Evolutionary conservation across 495 filamentous ascomycete species (phyloP), one percentile per base, ranked within the genome.

Genomic region (Lineolata rhizophorae): DNA sequence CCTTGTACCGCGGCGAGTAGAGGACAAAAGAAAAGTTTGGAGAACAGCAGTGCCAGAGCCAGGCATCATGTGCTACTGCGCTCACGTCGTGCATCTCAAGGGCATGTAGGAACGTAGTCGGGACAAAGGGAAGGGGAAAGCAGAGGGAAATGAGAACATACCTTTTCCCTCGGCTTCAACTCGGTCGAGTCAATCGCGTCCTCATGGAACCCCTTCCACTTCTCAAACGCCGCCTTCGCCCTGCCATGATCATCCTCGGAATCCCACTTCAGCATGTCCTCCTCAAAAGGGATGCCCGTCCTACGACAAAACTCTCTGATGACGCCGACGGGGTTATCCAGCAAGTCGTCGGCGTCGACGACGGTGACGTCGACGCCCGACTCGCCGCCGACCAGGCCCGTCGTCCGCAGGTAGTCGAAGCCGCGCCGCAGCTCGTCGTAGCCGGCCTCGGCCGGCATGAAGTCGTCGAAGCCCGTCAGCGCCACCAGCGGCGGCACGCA

Each of bases 201-300:
- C 31, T 95, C 76, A 46, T 95, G 87, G 50, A 93, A 97, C 0
- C 84, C 87, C 34, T 68, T 70, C 87, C 87, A 97, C 56, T 97
- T 97, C 55, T 79, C 78, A 55, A 97, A 97, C 13, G 64, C 63
- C 33, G 64, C 61, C 32, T 55, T 57, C 0, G 77, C 83, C 32
- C 55, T 45, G 30, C 53, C 32, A 35, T 85, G 68, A 27, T 72
- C 69, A 31, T 68, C 68, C 39, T 70, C 69, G 19, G 65, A 68
- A 25, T 76, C 72, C 87, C 87, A 97, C 15, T 53, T 55, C 34
- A 97, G 60, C 83, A 95, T 87, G 0, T 60, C 53, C 2, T 63
- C 62, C 18, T 47, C 45, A 50, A 73, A 97, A 11, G 70, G 58
- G 17, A 95, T 49, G 1, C 76, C 78, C 2, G 82, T 73, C 40